These are phyloP conservation scores for Saccharomyces pastorianus DNA, from an alignment of 1,139 yeast species.

Conservation along the genomic window DNA sequence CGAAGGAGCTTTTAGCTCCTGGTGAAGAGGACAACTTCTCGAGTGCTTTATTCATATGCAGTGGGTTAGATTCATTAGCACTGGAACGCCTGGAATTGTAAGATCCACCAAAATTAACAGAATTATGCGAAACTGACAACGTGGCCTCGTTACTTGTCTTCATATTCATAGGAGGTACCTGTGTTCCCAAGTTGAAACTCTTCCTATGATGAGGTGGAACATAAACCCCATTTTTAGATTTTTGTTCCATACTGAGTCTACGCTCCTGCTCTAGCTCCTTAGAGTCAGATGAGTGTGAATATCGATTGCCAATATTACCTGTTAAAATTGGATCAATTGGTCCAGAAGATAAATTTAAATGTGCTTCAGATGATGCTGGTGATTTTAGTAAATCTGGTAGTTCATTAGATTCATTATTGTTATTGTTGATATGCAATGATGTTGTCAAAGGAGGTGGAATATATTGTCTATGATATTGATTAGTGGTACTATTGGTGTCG, in stretches of 20 bases:
- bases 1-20: background rate
- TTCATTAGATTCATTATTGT: slow-evolving; percentile 8
- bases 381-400: slow-evolving; percentile 30
- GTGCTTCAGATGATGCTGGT: slow-evolving; percentile 12
- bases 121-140: slow-evolving; percentile 19
- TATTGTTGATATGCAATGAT: slow-evolving; percentile 4
- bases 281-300: background rate
- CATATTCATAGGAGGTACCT: slow-evolving; percentile 5
- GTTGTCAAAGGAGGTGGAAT: slow-evolving; percentile 2
- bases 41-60: background rate
- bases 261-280: slow-evolving; percentile 6
- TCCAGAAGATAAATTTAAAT: slow-evolving; percentile 1
- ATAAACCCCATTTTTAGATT: slow-evolving; percentile 31
- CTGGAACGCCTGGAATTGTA: slow-evolving; percentile 9
- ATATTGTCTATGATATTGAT: slow-evolving; percentile 6
- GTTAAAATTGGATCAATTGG: background rate
- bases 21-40: background rate
- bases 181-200: slow-evolving; percentile 13
- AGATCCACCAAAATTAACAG: slow-evolving; percentile 13
- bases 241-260: slow-evolving; percentile 19
- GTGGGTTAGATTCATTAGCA: slow-evolving; percentile 1
- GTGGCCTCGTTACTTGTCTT: slow-evolving; percentile 19
- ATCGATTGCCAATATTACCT: background rate
- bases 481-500: slow-evolving; percentile 5
- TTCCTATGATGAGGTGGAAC: slow-evolving; percentile 45